phyloP scores from a whole-genome alignment of 2,329 filamentous ascomycete species.

The Aspergillus sp. region DNA sequence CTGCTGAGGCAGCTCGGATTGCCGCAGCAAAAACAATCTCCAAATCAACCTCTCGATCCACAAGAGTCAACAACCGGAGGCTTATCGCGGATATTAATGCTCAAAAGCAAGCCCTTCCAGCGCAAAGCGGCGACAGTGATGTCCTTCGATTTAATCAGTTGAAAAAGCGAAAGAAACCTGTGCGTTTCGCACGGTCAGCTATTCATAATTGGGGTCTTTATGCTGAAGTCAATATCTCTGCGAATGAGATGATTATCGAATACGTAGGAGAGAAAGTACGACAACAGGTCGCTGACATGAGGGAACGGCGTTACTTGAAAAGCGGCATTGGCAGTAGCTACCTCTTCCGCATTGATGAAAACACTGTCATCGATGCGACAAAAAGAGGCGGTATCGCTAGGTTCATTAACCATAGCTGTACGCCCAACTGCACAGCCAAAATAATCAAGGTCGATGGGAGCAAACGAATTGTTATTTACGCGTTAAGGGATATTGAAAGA shows the following conservation, averaged over 20 bases:
- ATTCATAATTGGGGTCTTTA: slow-evolving; percentile 99
- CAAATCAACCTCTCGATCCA: slow-evolving; percentile 88
- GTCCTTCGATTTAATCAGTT: slow-evolving; percentile 97
- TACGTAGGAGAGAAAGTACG: slow-evolving; percentile 97
- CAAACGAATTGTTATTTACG: slow-evolving; percentile 98
- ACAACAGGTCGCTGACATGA: slow-evolving; percentile 95
- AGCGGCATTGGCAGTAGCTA: slow-evolving; percentile 97
- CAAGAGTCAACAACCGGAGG: slow-evolving; percentile 91
- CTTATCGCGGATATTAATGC: slow-evolving; percentile 93
- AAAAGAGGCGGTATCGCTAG: slow-evolving; percentile 97
- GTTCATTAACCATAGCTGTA: slow-evolving; percentile 98
- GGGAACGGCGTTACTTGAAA: slow-evolving; percentile 87
- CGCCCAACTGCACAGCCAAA: slow-evolving; percentile 97
- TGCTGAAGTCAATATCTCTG: slow-evolving; percentile 93
- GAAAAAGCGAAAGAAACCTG: slow-evolving; percentile 98
- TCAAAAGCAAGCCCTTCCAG: slow-evolving; percentile 74
- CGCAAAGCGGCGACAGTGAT: slow-evolving; percentile 76
- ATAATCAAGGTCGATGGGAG: slow-evolving; percentile 99
- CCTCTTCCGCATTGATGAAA: slow-evolving; percentile 96
- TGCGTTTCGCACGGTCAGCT: slow-evolving; percentile 94
- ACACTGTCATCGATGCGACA: slow-evolving; percentile 95
- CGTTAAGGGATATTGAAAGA: slow-evolving; percentile 87
- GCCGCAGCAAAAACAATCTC: slow-evolving; percentile 77
- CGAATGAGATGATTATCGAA: slow-evolving; percentile 99
- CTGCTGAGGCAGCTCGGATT: slow-evolving; percentile 69